A percentile compares a stretch with the other conserved stretches of the same genome.
phyloP scores from a whole-genome alignment of 2,329 filamentous ascomycete genomes.

The Penicillium frequentans region DNA sequence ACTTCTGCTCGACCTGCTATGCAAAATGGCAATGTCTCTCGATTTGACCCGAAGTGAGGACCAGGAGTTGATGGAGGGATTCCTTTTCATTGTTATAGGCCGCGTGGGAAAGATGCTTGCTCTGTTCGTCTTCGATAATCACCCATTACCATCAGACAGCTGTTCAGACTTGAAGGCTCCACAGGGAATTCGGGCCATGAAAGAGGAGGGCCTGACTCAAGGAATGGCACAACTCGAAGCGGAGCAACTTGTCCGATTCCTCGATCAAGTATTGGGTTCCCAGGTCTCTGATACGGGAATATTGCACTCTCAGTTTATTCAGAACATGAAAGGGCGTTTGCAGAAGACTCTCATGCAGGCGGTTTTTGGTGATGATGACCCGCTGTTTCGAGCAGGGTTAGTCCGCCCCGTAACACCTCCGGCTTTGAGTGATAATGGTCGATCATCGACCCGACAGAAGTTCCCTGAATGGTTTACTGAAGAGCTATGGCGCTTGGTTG shows the following conservation, averaged over 20 bases:
- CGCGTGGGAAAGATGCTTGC: slow-evolving; percentile 43
- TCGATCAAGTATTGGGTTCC: slow-evolving; percentile 30
- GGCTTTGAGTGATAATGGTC: slow-evolving; percentile 10
- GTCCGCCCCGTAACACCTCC: slow-evolving; percentile 21
- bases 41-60: slow-evolving; percentile 27
- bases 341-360: slow-evolving; percentile 45
- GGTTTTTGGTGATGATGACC: slow-evolving; percentile 40
- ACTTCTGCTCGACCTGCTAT: slow-evolving; percentile 27
- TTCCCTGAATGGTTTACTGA: slow-evolving; percentile 55
- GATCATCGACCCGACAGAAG: slow-evolving; percentile 30
- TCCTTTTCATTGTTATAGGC: slow-evolving; percentile 38
- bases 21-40: slow-evolving; percentile 31
- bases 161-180: slow-evolving; percentile 31
- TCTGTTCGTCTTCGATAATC: slow-evolving; percentile 39
- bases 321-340: slow-evolving; percentile 29
- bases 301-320: slow-evolving; percentile 15
- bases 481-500: slow-evolving; percentile 58
- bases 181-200: slow-evolving; percentile 27
- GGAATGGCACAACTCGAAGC: slow-evolving; percentile 34
- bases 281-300: not conserved
- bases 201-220: slow-evolving; percentile 23
- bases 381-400: slow-evolving; percentile 30
- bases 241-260: slow-evolving; percentile 35
- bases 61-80: slow-evolving; percentile 42
- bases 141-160: slow-evolving; percentile 27